Evolutionary conservation across 257 asterid genomes (phyloP).

Genomic region (Salvia splendens): DNA sequence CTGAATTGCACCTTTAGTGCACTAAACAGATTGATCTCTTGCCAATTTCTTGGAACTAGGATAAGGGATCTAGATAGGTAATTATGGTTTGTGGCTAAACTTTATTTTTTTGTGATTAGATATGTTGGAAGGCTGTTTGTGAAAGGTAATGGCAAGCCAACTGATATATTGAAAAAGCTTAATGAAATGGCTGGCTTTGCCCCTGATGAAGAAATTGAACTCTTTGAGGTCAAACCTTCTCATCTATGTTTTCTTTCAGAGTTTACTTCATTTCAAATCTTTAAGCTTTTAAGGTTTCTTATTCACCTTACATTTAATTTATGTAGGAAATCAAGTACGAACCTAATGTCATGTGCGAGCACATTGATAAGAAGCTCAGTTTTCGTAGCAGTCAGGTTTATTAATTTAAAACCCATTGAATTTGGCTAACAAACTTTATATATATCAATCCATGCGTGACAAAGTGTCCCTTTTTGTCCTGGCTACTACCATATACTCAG

Average conservation of each 20-base stretch:
- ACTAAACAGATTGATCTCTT: conserved; percentile 4
- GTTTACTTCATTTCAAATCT: conserved; percentile 9
- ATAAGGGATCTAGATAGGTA: conserved; percentile 1
- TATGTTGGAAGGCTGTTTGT: conserved; percentile 76
- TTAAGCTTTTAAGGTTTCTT: conserved; percentile 11
- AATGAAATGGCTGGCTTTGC: conserved; percentile 73
- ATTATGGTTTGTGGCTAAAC: conserved; percentile 4
- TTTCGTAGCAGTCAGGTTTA: conserved; percentile 66
- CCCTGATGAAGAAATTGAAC: conserved; percentile 74
- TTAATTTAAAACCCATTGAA: not conserved
- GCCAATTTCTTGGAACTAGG: conserved; percentile 1
- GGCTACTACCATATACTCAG: conserved; percentile 39
- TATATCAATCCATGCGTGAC: not conserved
- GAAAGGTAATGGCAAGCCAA: conserved; percentile 61
- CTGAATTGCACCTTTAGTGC: conserved; percentile 16
- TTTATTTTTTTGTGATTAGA: conserved; percentile 37
- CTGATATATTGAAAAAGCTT: conserved; percentile 57
- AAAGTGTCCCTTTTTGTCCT: conserved; percentile 12
- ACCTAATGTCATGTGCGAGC: conserved; percentile 79
- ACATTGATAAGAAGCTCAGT: conserved; percentile 54
- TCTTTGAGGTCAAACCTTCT: conserved; percentile 59
- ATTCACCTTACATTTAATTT: conserved; percentile 24
- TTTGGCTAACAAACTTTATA: not conserved
- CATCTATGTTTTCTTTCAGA: conserved; percentile 16
- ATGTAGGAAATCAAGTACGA: conserved; percentile 75